Conservation (phyloP, 2,329 filamentous ascomycete genomes). For the Neocucurbitaria cava region DNA sequence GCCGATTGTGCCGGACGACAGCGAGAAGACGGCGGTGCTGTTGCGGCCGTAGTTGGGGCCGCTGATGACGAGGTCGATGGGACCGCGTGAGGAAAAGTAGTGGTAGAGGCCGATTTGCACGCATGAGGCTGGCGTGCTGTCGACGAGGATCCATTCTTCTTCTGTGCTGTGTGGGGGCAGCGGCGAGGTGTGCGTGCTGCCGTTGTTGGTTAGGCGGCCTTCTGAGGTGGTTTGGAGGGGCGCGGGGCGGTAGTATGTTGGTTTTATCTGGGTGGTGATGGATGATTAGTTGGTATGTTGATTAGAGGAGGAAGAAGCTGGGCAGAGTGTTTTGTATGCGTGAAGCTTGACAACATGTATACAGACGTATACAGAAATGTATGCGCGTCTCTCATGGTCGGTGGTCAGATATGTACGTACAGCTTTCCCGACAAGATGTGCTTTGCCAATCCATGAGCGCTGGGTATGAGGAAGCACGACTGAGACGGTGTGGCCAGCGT, state of each 20-base stretch:
- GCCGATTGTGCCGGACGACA: constrained; percentile 58
- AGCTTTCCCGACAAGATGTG: constrained; percentile 90
- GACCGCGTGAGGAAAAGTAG: constrained; percentile 53
- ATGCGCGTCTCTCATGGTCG: background rate
- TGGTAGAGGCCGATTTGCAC: constrained; percentile 58
- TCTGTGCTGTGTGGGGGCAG: constrained; percentile 39
- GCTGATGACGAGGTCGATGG: constrained; percentile 57
- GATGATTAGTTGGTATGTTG: background rate
- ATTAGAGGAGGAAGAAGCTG: background rate
- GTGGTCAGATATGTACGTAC: constrained; percentile 31
- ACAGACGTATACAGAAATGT: background rate
- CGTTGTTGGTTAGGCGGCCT: constrained; percentile 47
- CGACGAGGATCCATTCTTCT: constrained; percentile 60
- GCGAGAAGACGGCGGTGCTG: constrained; percentile 58
- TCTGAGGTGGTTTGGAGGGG: constrained; percentile 56
- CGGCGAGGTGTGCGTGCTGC: constrained; percentile 42
- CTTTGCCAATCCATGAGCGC: constrained; percentile 98
- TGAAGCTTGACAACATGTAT: background rate
- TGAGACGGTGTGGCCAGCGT: constrained; percentile 83
- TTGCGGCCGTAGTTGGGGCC: constrained; percentile 61
- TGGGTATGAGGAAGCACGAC: constrained; percentile 91
- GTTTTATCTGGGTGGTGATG: constrained; percentile 61
- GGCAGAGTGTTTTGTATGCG: background rate
- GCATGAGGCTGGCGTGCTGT: constrained; percentile 58
- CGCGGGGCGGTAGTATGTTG: constrained; percentile 79